Evolutionary conservation across 805 yeast genomes (phyloP).

Genomic region (Torulaspora gathmanii): DNA sequence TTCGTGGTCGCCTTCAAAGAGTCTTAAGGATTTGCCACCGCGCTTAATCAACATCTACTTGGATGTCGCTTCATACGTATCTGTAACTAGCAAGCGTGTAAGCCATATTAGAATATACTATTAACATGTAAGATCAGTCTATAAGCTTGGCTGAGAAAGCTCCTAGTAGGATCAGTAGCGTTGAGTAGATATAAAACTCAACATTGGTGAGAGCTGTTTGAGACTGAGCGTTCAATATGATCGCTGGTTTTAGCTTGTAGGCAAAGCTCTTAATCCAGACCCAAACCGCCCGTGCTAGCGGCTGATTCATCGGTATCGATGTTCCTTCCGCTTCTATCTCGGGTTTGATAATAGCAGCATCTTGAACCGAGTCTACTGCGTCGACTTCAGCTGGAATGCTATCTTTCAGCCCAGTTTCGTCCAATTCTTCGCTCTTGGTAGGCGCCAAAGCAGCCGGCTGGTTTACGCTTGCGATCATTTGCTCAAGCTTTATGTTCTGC

Average conservation of each 20-base stretch:
- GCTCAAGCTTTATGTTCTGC: constrained; percentile 32
- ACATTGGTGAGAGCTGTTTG: constrained; percentile 14
- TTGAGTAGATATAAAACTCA: constrained; percentile 18
- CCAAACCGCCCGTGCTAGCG: not conserved
- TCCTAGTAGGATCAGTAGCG: constrained; percentile 9
- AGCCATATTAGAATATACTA: not conserved
- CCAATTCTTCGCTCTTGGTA: not conserved
- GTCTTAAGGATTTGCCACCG: constrained; percentile 5
- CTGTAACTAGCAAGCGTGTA: not conserved
- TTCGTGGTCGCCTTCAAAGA: not conserved
- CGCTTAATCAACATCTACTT: not conserved
- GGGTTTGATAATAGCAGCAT: too few relatives aligned
- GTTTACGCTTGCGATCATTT: constrained; percentile 13
- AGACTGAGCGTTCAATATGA: constrained; percentile 9
- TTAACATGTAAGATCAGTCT: not conserved
- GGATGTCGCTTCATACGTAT: not conserved
- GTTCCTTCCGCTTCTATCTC: not conserved
- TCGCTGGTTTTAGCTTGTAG: constrained; percentile 4
- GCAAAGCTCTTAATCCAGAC: constrained; percentile 4
- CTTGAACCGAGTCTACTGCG: not conserved
- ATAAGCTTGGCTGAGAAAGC: constrained; percentile 3
- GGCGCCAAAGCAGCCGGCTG: not conserved
- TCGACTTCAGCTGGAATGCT: not conserved
- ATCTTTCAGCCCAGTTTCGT: not conserved
- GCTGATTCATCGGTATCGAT: not conserved